Evolutionary conservation across 2,329 filamentous ascomycete species (phyloP).

Genomic region (Colletotrichum filicis): DNA sequence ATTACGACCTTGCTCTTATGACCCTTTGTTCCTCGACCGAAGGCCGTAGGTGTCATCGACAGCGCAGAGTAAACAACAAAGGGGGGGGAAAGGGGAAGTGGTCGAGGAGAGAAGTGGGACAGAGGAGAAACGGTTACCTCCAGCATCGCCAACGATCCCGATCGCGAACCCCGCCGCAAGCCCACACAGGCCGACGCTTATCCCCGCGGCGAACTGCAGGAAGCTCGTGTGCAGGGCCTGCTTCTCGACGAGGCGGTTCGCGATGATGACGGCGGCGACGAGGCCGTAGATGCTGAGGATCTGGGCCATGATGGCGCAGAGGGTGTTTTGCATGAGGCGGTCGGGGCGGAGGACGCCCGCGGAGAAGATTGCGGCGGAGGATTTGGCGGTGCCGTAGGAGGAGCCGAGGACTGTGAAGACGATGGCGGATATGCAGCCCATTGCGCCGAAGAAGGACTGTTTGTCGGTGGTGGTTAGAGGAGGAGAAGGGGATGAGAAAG

Average conservation of each 20-base stretch:
- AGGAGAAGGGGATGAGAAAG: background rate
- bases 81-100: too few species aligned
- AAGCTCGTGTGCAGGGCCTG: conserved; percentile 56
- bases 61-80: background rate
- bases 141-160: conserved; percentile 58
- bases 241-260: conserved; percentile 50
- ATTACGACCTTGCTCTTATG: too few species aligned
- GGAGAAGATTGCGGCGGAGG: conserved; percentile 55
- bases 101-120: too few species aligned
- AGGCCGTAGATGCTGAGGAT: conserved; percentile 60
- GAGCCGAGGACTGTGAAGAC: conserved; percentile 63
- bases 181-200: conserved; percentile 56
- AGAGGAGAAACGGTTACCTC: conserved; percentile 45
- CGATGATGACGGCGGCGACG: conserved; percentile 57
- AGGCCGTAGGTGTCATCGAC: background rate
- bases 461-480: background rate
- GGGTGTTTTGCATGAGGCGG: conserved; percentile 56
- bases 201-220: conserved; percentile 55
- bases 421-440: conserved; percentile 57
- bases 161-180: conserved; percentile 59
- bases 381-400: conserved; percentile 57
- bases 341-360: conserved; percentile 56
- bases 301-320: conserved; percentile 59
- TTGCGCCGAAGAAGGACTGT: conserved; percentile 54
- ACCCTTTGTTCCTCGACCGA: background rate